Percentiles rank a stretch among this genome's conserved stretches.
phyloP scores from a whole-genome alignment of 108 stramenopile genomes.

The Asterionellopsis glacialis region DNA sequence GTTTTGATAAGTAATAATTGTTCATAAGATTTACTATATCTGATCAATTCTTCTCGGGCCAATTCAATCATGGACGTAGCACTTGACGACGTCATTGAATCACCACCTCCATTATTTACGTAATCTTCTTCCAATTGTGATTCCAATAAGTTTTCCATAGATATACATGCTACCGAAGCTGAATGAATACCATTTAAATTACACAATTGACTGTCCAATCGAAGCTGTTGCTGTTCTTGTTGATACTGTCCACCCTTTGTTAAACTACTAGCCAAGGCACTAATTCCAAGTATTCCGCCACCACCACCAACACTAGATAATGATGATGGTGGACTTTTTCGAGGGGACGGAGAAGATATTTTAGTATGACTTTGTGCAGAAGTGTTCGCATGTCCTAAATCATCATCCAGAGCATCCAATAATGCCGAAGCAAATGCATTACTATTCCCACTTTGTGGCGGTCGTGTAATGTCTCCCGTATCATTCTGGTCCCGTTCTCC shows the following conservation, averaged over 20 bases:
- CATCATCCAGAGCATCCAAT: constrained; percentile 71
- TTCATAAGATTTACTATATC: constrained; percentile 51
- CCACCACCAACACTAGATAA: no score
- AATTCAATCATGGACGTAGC: constrained; percentile 59
- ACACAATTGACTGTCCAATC: constrained; percentile 61
- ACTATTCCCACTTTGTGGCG: constrained; percentile 17
- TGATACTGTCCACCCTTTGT: no score
- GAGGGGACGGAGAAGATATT: neutral
- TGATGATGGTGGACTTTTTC: constrained; percentile 3
- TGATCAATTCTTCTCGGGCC: constrained; percentile 68
- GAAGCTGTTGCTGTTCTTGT: constrained; percentile 24
- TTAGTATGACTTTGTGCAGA: neutral
- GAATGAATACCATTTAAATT: constrained; percentile 70
- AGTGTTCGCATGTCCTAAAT: constrained; percentile 16
- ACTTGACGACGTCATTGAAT: neutral
- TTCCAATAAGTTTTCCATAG: constrained; percentile 56
- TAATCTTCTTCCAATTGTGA: constrained; percentile 21
- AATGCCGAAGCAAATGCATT: constrained; percentile 72
- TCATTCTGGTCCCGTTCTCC: neutral
- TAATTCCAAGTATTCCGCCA: no score
- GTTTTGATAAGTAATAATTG: constrained; percentile 36
- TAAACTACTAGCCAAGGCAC: no score
- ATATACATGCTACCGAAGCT: constrained; percentile 55
- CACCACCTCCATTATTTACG: neutral
- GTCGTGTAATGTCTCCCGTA: neutral